Conservation (phyloP, 106 monocot genomes). For the Xerophyta viscosa region DNA sequence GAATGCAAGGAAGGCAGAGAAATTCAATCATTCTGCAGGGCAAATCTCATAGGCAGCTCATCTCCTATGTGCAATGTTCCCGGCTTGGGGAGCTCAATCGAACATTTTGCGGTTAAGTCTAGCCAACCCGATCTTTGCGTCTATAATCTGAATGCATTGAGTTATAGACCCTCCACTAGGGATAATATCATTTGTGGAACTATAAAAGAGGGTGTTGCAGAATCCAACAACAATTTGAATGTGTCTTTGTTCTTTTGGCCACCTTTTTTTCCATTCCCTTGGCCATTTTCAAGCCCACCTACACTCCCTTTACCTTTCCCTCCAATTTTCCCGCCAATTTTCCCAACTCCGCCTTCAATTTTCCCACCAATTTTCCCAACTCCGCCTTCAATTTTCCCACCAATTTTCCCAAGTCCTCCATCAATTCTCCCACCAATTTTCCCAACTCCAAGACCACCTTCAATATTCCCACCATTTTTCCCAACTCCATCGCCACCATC, state of each 20-base stretch:
- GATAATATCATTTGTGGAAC: conserved; percentile 33
- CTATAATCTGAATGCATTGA: conserved; percentile 78
- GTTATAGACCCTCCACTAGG: conserved; percentile 45
- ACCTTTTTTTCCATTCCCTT: conserved; percentile 10
- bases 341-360: conserved; percentile 19
- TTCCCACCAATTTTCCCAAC: not conserved
- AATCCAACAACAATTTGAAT: not conserved
- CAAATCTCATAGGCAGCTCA: conserved; percentile 44
- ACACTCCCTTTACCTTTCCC: conserved; percentile 25
- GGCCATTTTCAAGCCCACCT: conserved; percentile 24
- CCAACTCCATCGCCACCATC: conserved; percentile 5
- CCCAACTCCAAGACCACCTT: conserved; percentile 12
- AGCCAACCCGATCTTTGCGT: conserved; percentile 35
- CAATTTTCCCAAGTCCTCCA: conserved; percentile 8
- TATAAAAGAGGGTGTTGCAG: not conserved
- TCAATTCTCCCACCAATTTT: conserved; percentile 16
- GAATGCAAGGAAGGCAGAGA: conserved; percentile 52
- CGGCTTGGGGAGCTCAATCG: conserved; percentile 38
- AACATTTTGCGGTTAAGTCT: conserved; percentile 53
- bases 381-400: conserved; percentile 8
- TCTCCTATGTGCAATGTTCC: conserved; percentile 50
- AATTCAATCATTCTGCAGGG: conserved; percentile 50
- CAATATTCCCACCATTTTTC: not conserved
- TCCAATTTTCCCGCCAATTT: conserved; percentile 24
- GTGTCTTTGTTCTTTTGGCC: conserved; percentile 77